Conservation (phyloP, 2,329 filamentous ascomycete species). For the Microdochium nivale region DNA sequence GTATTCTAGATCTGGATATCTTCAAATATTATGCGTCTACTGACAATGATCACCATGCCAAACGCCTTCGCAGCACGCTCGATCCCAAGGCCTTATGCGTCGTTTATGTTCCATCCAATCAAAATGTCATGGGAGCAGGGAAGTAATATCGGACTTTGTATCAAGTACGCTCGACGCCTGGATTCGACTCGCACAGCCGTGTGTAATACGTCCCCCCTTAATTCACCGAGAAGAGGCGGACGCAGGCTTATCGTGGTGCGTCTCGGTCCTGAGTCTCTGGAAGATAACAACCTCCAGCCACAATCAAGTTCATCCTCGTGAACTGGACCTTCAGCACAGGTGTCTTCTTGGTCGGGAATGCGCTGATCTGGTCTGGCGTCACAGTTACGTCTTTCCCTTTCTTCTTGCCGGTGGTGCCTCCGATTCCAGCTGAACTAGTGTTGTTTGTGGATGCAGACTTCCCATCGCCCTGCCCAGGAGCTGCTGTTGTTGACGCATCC, state of each 20-base stretch:
- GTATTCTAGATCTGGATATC: too few species aligned
- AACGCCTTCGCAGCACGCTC: too few species aligned
- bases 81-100: too few species aligned
- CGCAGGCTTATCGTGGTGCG: not conserved
- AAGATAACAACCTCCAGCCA: constrained; percentile 70
- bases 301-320: constrained; percentile 87
- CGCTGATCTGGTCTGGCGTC: constrained; percentile 86
- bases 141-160: too few species aligned
- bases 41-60: too few species aligned
- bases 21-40: too few species aligned
- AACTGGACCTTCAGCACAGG: constrained; percentile 90
- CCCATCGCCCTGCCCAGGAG: constrained; percentile 31
- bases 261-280: constrained; percentile 31
- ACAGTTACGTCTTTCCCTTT: constrained; percentile 85
- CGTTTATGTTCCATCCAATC: too few species aligned
- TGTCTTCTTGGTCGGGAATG: constrained; percentile 92
- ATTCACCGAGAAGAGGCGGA: not conserved
- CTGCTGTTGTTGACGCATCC: constrained; percentile 24
- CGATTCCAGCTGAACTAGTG: constrained; percentile 18
- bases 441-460: constrained; percentile 19
- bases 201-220: too few species aligned
- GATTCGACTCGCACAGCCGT: too few species aligned
- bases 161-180: too few species aligned
- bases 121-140: too few species aligned
- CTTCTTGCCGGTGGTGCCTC: constrained; percentile 45